Evolutionary conservation across 108 stramenopile genomes (phyloP).

Genomic region (Pseudonitzschia delicatissima): DNA sequence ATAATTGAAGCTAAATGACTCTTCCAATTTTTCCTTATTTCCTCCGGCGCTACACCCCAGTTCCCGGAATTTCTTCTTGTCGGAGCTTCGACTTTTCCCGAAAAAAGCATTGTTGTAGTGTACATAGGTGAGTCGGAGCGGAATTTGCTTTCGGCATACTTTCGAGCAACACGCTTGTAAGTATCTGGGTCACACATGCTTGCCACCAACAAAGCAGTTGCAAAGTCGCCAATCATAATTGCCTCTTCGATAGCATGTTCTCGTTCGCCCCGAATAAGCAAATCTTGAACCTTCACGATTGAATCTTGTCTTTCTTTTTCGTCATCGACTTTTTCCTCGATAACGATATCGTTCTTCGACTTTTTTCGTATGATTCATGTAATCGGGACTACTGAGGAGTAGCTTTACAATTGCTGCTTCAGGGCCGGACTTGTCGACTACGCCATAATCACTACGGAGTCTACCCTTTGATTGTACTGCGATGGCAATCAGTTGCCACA

Average conservation of each 20-base stretch:
- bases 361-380: neutral
- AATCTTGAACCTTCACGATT: slow-evolving; percentile 43
- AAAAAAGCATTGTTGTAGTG: slow-evolving; percentile 64
- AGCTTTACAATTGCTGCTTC: slow-evolving; percentile 70
- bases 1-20: slow-evolving; percentile 68
- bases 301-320: slow-evolving; percentile 12
- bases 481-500: slow-evolving; percentile 75
- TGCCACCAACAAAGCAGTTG: slow-evolving; percentile 75
- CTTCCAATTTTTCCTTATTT: slow-evolving; percentile 57
- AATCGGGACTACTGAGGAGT: slow-evolving; percentile 36
- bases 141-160: slow-evolving; percentile 56
- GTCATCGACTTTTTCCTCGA: slow-evolving; percentile 2
- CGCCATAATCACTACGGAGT: slow-evolving; percentile 65
- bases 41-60: slow-evolving; percentile 38
- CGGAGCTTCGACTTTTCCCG: slow-evolving; percentile 49
- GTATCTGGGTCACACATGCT: slow-evolving; percentile 60
- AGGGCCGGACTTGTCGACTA: slow-evolving; percentile 37
- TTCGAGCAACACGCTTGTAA: slow-evolving; percentile 53
- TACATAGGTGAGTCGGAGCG: slow-evolving; percentile 68
- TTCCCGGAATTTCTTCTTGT: slow-evolving; percentile 21
- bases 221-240: slow-evolving; percentile 51
- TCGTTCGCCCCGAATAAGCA: slow-evolving; percentile 63
- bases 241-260: slow-evolving; percentile 69
- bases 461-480: slow-evolving; percentile 62
- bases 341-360: slow-evolving; percentile 6